These are phyloP conservation scores for Saccharomycopsis sp. DNA, from an alignment of 805 yeast species.

Conservation along the genomic window DNA sequence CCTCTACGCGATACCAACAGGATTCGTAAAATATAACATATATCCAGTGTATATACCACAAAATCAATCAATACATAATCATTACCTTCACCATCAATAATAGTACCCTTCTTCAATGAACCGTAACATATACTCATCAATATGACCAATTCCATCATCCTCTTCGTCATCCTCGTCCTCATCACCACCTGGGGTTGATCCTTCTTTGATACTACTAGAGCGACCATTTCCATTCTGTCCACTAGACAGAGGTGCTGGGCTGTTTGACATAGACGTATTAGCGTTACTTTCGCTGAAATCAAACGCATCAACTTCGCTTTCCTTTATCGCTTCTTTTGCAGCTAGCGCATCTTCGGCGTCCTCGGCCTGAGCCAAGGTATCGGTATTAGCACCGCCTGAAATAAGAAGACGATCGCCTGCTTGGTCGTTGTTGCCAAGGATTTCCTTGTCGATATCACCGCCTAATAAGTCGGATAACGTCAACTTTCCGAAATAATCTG, in stretches of 20 bases:
- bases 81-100: conserved; percentile 24
- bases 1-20: too few species aligned
- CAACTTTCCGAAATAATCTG: conserved; percentile 86
- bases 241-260: conserved; percentile 26
- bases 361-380: conserved; percentile 82
- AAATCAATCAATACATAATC: too few species aligned
- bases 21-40: too few species aligned
- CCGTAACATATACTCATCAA: conserved; percentile 94
- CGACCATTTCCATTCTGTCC: background rate
- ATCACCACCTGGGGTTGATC: conserved; percentile 36
- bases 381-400: conserved; percentile 38
- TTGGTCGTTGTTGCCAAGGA: conserved; percentile 24
- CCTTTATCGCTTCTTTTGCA: conserved; percentile 82
- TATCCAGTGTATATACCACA: too few species aligned
- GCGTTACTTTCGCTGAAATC: conserved; percentile 60
- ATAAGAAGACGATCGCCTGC: conserved; percentile 24
- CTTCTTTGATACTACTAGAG: background rate
- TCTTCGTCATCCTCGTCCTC: conserved; percentile 50
- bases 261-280: conserved; percentile 26
- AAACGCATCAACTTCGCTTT: conserved; percentile 74
- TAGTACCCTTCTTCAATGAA: conserved; percentile 80
- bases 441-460: conserved; percentile 24
- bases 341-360: conserved; percentile 90
- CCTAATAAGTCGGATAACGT: conserved; percentile 84
- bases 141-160: conserved; percentile 59